Percentiles rank a stretch among this genome's conserved stretches.
Evolutionary conservation across 306 rosid species (phyloP).

Genomic region (Vigna unguiculata): DNA sequence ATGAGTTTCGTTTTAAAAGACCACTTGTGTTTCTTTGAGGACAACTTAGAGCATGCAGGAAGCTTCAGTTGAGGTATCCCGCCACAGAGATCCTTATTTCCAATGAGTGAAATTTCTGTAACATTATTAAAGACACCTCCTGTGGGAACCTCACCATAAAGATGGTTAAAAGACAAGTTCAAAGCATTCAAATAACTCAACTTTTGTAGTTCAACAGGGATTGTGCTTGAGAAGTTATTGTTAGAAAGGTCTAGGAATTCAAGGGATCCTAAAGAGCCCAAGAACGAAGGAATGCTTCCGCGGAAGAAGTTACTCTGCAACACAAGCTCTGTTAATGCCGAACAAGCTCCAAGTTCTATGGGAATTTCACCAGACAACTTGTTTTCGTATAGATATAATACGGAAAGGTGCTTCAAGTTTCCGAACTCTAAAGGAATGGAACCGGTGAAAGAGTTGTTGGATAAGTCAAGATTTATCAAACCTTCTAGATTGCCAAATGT

Average conservation of each 20-base stretch:
- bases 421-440: slow-evolving; percentile 44
- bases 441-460: slow-evolving; percentile 31
- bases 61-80: slow-evolving; percentile 46
- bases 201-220: slow-evolving; percentile 34
- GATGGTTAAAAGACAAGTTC: slow-evolving; percentile 49
- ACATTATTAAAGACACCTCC: slow-evolving; percentile 43
- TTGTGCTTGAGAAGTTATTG: slow-evolving; percentile 44
- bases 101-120: slow-evolving; percentile 23
- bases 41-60: not conserved
- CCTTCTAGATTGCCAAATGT: slow-evolving; percentile 17
- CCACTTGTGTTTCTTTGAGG: slow-evolving; percentile 11
- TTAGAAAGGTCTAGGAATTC: slow-evolving; percentile 41
- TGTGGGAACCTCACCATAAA: slow-evolving; percentile 50
- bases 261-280: slow-evolving; percentile 30
- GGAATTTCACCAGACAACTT: slow-evolving; percentile 45
- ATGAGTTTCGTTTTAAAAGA: not conserved
- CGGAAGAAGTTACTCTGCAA: slow-evolving; percentile 23
- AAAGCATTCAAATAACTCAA: slow-evolving; percentile 14
- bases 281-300: slow-evolving; percentile 37
- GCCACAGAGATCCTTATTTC: slow-evolving; percentile 50
- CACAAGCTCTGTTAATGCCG: not conserved
- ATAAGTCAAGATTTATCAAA: slow-evolving; percentile 6
- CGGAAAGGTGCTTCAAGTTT: slow-evolving; percentile 35
- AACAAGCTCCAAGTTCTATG: slow-evolving; percentile 24
- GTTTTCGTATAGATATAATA: not conserved